A percentile compares a stretch with the other conserved stretches of the same genome.
Conservation (phyloP, 2,329 filamentous ascomycete species). For the Botrytis squamosa region DNA sequence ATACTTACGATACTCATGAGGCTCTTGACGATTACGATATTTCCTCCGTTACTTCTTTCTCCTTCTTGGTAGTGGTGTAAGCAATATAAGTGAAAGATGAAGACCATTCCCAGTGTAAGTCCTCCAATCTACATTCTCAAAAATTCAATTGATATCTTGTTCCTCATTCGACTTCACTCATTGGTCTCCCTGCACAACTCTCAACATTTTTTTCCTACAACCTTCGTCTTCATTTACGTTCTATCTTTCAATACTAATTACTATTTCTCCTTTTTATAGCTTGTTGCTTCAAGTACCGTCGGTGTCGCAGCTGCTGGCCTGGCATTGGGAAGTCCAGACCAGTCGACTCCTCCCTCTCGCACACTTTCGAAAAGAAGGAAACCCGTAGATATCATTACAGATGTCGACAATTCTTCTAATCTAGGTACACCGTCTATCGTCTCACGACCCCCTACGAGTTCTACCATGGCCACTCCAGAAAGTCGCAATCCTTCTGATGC, state of each 20-base stretch:
- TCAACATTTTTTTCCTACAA: neutral
- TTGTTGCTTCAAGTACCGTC: constrained; percentile 41
- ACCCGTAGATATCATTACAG: constrained; percentile 28
- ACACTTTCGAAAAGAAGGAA: constrained; percentile 38
- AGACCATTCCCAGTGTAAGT: constrained; percentile 40
- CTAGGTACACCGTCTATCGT: constrained; percentile 29
- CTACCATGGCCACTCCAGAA: constrained; percentile 33
- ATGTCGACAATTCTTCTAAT: constrained; percentile 29
- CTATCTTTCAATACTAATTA: neutral
- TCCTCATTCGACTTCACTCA: neutral
- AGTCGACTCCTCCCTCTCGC: constrained; percentile 29
- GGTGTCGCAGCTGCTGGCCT: constrained; percentile 40
- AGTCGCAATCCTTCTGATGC: constrained; percentile 23
- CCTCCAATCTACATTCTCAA: constrained; percentile 8
- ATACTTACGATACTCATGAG: constrained; percentile 35
- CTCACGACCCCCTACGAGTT: constrained; percentile 37
- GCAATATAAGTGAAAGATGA: constrained; percentile 33
- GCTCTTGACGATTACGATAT: constrained; percentile 27
- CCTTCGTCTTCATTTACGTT: neutral
- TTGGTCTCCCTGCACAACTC: constrained; percentile 15
- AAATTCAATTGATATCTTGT: neutral
- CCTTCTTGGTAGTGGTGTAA: constrained; percentile 27
- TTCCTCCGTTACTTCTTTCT: constrained; percentile 31
- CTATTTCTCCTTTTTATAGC: constrained; percentile 32
- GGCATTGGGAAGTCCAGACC: constrained; percentile 38